Conservation (phyloP, 352 stramenopile species). For the Globisporangium takayamanum region DNA sequence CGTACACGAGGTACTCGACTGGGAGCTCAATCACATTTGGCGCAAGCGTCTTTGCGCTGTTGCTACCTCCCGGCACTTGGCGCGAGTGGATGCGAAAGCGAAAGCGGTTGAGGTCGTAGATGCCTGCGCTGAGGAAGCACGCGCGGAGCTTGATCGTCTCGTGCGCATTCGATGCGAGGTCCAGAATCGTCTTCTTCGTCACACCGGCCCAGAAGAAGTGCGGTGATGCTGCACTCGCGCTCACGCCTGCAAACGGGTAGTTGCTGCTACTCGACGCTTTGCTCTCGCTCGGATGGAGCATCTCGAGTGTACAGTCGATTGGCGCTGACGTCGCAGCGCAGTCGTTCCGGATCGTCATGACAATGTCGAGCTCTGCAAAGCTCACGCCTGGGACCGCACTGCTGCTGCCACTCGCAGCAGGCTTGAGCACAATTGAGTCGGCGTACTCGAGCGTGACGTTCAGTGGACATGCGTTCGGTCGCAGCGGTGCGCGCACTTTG, state of each 20-base stretch:
- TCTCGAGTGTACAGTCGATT: constrained; percentile 74
- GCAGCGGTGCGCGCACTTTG: constrained; percentile 41
- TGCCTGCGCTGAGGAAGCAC: constrained; percentile 61
- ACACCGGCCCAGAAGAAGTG: constrained; percentile 78
- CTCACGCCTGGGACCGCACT: constrained; percentile 18
- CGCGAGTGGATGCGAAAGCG: constrained; percentile 44
- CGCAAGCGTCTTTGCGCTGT: constrained; percentile 2
- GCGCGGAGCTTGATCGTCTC: constrained; percentile 56
- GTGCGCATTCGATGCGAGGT: constrained; percentile 39
- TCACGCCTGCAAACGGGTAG: background rate
- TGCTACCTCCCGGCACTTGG: too few relatives aligned
- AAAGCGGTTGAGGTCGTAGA: constrained; percentile 84
- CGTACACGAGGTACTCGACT: constrained; percentile 72
- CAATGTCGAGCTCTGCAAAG: constrained; percentile 64
- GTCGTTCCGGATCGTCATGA: constrained; percentile 73
- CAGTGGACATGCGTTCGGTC: constrained; percentile 48
- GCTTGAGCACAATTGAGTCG: constrained; percentile 26
- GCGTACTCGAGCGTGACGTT: constrained; percentile 65
- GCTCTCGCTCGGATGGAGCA: constrained; percentile 66
- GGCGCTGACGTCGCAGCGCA: constrained; percentile 35
- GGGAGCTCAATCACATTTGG: constrained; percentile 58
- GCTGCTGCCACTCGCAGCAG: constrained; percentile 4
- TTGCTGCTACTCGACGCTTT: constrained; percentile 17
- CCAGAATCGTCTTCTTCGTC: constrained; percentile 59
- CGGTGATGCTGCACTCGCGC: constrained; percentile 26